Evolutionary conservation across 2,329 filamentous ascomycete genomes (phyloP).

Genomic region (Fusarium euwallaceae): DNA sequence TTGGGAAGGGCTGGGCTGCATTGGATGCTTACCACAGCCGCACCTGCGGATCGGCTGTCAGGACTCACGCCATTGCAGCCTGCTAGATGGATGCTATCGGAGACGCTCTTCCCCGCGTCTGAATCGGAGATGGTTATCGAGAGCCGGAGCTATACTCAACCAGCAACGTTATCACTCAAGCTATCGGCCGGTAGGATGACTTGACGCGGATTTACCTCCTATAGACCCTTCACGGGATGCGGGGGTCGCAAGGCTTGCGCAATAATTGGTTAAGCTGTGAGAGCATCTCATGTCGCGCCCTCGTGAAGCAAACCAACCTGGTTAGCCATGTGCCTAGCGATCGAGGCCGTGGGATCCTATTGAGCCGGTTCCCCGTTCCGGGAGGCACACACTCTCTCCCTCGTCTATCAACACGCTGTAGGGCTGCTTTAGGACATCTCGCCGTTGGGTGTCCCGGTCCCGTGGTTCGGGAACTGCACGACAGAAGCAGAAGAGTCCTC

Average conservation of each 20-base stretch:
- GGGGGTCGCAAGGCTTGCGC: slow-evolving; percentile 10
- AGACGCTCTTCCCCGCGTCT: neutral
- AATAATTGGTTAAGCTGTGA: neutral
- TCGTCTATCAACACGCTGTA: slow-evolving; percentile 10
- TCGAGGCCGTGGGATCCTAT: slow-evolving; percentile 12
- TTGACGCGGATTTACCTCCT: neutral
- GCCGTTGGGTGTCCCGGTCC: slow-evolving; percentile 31
- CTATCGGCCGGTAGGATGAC: neutral
- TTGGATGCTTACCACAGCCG: slow-evolving; percentile 24
- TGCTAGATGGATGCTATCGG: slow-evolving; percentile 2
- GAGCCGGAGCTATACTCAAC: slow-evolving; percentile 17
- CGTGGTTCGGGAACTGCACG: slow-evolving; percentile 35
- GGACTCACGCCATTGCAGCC: slow-evolving; percentile 6
- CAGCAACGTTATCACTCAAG: slow-evolving; percentile 5
- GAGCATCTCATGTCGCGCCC: slow-evolving; percentile 13
- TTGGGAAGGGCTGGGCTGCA: slow-evolving; percentile 14
- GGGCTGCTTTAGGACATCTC: slow-evolving; percentile 25
- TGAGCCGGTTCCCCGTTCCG: slow-evolving; percentile 24
- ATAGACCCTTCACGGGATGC: slow-evolving; percentile 7
- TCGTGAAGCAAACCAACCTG: slow-evolving; percentile 13
- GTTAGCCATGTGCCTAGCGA: slow-evolving; percentile 23
- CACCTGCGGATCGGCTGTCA: neutral
- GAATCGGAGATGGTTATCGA: slow-evolving; percentile 9
- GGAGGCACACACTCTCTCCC: neutral
- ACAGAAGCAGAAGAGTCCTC: slow-evolving; percentile 23